Percentiles rank a stretch among this genome's conserved stretches.
Conservation (phyloP, 2,329 filamentous ascomycete species). For the Claviceps spartinae region DNA sequence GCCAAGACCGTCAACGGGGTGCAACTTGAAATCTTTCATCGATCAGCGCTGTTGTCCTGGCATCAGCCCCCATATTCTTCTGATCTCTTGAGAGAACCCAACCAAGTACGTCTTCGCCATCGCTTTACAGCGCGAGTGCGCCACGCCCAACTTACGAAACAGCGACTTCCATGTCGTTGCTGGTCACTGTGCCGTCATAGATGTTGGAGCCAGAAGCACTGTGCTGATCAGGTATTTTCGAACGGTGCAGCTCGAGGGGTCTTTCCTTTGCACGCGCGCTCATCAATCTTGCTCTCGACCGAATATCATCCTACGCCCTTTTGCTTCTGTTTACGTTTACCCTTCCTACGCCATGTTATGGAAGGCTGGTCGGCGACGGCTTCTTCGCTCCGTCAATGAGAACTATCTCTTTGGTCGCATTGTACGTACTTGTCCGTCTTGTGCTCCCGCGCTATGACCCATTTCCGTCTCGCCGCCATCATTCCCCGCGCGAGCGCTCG, state of each 20-base stretch:
- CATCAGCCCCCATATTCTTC: no score
- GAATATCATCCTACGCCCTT: background rate
- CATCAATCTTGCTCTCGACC: background rate
- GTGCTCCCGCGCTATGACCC: background rate
- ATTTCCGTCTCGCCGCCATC: background rate
- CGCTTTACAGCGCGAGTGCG: background rate
- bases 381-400: constrained; percentile 47
- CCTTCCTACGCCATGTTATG: constrained; percentile 33
- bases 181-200: constrained; percentile 1
- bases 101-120: background rate
- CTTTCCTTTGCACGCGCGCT: background rate
- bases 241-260: background rate
- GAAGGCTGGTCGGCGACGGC: constrained; percentile 45
- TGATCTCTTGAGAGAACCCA: no score
- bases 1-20: no score
- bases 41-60: no score
- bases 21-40: no score
- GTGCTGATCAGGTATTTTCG: background rate
- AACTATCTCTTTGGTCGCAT: constrained; percentile 62
- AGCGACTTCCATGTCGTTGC: background rate
- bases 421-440: constrained; percentile 35
- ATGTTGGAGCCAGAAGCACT: background rate
- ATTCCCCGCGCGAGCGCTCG: background rate
- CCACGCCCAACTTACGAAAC: background rate
- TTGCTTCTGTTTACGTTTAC: background rate